A percentile compares a stretch with the other conserved stretches of the same genome.
Conservation (phyloP, 331 rosid species). For the Saraca asoca region DNA sequence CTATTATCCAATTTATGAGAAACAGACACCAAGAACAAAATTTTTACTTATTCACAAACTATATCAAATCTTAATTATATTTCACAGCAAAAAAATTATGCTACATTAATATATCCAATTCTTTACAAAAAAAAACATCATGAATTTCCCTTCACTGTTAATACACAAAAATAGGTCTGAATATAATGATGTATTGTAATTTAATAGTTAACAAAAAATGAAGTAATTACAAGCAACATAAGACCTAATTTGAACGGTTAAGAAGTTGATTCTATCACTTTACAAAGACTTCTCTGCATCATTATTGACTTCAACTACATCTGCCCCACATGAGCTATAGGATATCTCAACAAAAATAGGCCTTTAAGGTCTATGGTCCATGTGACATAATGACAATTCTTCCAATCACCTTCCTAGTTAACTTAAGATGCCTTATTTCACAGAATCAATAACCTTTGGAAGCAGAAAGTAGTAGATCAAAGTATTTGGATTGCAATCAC, state of each 20-base stretch:
- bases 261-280: constrained; percentile 18
- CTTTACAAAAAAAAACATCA: not conserved
- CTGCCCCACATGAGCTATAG: not conserved
- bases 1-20: too few relatives aligned
- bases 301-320: constrained; percentile 3
- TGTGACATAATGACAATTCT: constrained; percentile 8
- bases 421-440: constrained; percentile 26
- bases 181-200: not conserved
- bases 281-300: constrained; percentile 9
- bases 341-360: constrained; percentile 11
- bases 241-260: not conserved
- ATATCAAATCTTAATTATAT: too few relatives aligned
- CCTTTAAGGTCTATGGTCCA: constrained; percentile 6
- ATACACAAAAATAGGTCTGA: not conserved
- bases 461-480: constrained; percentile 25
- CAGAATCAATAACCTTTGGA: constrained; percentile 22
- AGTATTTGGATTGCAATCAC: constrained; percentile 35
- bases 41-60: too few relatives aligned
- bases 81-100: too few relatives aligned
- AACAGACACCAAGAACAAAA: too few relatives aligned
- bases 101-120: too few relatives aligned
- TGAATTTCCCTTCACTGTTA: not conserved
- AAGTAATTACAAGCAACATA: constrained; percentile 4
- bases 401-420: constrained; percentile 18
- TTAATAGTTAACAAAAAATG: constrained; percentile 25